A percentile compares a stretch with the other conserved stretches of the same genome.
These are phyloP conservation scores for Geotrichum phurueaensis DNA, from an alignment of 1,139 yeast species.

Conservation along the genomic window DNA sequence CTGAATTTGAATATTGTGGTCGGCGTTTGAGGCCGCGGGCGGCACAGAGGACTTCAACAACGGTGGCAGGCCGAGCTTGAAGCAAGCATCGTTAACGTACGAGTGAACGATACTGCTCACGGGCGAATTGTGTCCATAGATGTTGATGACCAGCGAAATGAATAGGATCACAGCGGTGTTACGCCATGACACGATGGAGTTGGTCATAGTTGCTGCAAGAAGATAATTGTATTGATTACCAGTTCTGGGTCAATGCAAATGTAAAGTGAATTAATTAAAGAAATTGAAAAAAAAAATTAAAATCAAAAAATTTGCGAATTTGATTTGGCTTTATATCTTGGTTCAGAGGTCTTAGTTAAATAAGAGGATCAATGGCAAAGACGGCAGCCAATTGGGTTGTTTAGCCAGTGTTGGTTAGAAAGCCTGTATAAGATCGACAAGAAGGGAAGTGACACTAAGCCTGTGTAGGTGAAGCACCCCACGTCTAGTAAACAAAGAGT, in stretches of 20 bases:
- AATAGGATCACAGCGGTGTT: not conserved
- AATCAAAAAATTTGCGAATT: no score
- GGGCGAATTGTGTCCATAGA: not conserved
- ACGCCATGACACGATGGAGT: not conserved
- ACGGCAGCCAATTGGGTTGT: no score
- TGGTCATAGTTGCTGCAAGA: not conserved
- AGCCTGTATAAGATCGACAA: no score
- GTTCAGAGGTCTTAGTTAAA: no score
- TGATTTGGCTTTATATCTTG: no score
- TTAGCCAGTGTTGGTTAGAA: no score
- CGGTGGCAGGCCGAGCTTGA: not conserved
- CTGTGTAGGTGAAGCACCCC: no score
- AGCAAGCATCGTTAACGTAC: not conserved
- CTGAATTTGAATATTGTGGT: not conserved
- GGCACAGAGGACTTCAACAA: not conserved
- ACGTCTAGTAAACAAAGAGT: no score
- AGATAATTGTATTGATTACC: not conserved
- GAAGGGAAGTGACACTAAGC: no score
- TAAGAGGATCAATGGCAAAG: no score
- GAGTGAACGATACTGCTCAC: not conserved
- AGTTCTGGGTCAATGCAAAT: not conserved
- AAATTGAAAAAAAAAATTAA: not conserved
- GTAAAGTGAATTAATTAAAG: not conserved
- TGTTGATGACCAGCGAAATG: not conserved
- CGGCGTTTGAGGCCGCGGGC: not conserved